These are phyloP conservation scores for Termitomyces sp. DNA, from an alignment of 768 basidiomycete species.

Conservation along the genomic window DNA sequence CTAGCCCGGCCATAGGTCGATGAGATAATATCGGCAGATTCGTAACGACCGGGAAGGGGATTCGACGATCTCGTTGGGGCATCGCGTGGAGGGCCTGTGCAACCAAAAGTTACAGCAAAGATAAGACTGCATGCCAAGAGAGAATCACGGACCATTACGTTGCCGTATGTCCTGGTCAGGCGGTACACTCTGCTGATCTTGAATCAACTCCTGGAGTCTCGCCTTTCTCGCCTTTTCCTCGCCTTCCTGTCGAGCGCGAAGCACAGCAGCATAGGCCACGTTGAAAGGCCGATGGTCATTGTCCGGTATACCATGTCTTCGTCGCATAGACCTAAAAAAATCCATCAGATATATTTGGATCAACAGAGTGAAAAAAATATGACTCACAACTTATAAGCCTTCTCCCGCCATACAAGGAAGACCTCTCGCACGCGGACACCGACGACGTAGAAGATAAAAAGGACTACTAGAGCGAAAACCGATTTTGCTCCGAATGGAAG, in stretches of 20 bases:
- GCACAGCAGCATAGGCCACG: conserved; percentile 78
- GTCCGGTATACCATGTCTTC: conserved; percentile 83
- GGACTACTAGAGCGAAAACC: conserved; percentile 29
- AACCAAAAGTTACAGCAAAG: conserved; percentile 10
- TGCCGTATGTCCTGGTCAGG: conserved; percentile 41
- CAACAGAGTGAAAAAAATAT: conserved; percentile 4
- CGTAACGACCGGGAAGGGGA: conserved; percentile 22
- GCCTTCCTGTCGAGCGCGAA: conserved; percentile 52
- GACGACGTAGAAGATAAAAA: conserved; percentile 35
- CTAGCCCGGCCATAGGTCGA: conserved; percentile 11
- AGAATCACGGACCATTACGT: conserved; percentile 37
- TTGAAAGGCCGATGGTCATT: conserved; percentile 80
- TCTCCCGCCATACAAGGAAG: conserved; percentile 58
- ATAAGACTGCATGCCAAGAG: conserved; percentile 21
- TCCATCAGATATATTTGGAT: conserved; percentile 15
- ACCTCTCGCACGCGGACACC: conserved; percentile 39
- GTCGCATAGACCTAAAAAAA: conserved; percentile 56
- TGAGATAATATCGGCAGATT: conserved; percentile 13
- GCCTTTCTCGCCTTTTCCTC: conserved; percentile 28
- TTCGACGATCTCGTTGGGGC: conserved; percentile 16
- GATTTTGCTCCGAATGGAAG: conserved; percentile 38
- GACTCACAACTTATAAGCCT: conserved; percentile 61
- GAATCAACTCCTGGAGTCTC: conserved; percentile 31
- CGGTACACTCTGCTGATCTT: conserved; percentile 32
- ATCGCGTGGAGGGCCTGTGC: conserved; percentile 19